Evolutionary conservation across 164 flowering plant genomes (phyloP).

Genomic region (Stephania cephalantha): DNA sequence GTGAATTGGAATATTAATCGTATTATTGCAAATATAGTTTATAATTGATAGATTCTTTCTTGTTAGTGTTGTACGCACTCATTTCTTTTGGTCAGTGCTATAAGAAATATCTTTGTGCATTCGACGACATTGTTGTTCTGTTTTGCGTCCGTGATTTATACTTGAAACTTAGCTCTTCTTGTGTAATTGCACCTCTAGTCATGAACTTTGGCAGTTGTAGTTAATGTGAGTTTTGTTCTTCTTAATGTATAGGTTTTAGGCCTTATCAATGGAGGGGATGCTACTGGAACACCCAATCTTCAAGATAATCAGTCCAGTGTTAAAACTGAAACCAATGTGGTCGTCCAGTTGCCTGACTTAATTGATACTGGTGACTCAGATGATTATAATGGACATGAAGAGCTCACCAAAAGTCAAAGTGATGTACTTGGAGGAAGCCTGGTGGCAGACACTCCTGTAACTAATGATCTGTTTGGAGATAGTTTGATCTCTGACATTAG

Average conservation of each 20-base stretch:
- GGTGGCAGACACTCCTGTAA: slow-evolving; percentile 27
- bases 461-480: slow-evolving; percentile 81
- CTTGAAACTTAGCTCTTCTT: not conserved
- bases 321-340: slow-evolving; percentile 30
- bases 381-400: slow-evolving; percentile 31
- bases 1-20: too few relatives aligned
- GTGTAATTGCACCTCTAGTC: not conserved
- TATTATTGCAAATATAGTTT: too few relatives aligned
- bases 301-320: slow-evolving; percentile 29
- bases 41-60: not conserved
- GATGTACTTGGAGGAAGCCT: slow-evolving; percentile 24
- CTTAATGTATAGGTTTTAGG: slow-evolving; percentile 49
- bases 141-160: not conserved
- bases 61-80: not conserved
- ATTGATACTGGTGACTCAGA: slow-evolving; percentile 70
- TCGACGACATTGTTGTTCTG: not conserved
- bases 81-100: too few relatives aligned
- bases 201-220: not conserved
- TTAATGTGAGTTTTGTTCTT: slow-evolving; percentile 6
- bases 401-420: slow-evolving; percentile 19
- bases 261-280: slow-evolving; percentile 52
- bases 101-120: not conserved
- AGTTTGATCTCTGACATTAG: slow-evolving; percentile 23
- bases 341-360: slow-evolving; percentile 66
- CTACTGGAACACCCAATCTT: slow-evolving; percentile 15